Conservation (phyloP, 495 filamentous ascomycete species). For the Tetracladium setigerum region DNA sequence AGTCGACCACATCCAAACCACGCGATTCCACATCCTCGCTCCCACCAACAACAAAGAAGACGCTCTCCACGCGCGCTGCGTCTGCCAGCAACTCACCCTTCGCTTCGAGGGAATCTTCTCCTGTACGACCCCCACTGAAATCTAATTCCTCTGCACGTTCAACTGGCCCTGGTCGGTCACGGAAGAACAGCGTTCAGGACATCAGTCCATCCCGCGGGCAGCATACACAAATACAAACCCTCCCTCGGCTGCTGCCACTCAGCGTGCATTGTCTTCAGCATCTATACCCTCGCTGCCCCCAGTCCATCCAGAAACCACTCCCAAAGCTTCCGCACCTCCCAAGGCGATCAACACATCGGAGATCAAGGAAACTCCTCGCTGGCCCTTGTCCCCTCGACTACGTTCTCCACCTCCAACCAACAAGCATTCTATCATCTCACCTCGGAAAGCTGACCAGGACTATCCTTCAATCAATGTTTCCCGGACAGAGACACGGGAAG, state of each 20-base stretch:
- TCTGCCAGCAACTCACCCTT: slow-evolving; percentile 39
- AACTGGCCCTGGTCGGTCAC: slow-evolving; percentile 42
- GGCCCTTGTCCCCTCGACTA: slow-evolving; percentile 58
- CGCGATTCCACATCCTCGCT: slow-evolving; percentile 15
- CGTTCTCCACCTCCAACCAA: slow-evolving; percentile 59
- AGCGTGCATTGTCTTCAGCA: slow-evolving; percentile 56
- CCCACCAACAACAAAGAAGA: slow-evolving; percentile 17
- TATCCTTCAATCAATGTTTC: slow-evolving; percentile 48
- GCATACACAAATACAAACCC: slow-evolving; percentile 38
- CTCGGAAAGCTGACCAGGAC: slow-evolving; percentile 38
- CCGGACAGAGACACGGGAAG: slow-evolving; percentile 32
- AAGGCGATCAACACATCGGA: slow-evolving; percentile 47
- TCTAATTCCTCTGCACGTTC: slow-evolving; percentile 19
- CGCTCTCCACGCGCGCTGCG: slow-evolving; percentile 19
- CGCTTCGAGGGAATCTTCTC: slow-evolving; percentile 44
- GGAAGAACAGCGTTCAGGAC: slow-evolving; percentile 63
- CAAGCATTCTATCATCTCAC: slow-evolving; percentile 31
- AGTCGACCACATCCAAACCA: slow-evolving; percentile 8
- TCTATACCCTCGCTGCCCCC: slow-evolving; percentile 51
- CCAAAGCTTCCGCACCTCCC: slow-evolving; percentile 52
- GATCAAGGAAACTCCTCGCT: slow-evolving; percentile 49
- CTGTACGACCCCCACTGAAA: slow-evolving; percentile 29
- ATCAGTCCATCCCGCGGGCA: slow-evolving; percentile 54
- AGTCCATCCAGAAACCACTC: slow-evolving; percentile 40
- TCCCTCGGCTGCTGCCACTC: slow-evolving; percentile 52